Evolutionary conservation across 192 early-diverging fungal genomes (phyloP), one percentile per base, ranked within the genome.

Genomic region (Coemansia sp.): DNA sequence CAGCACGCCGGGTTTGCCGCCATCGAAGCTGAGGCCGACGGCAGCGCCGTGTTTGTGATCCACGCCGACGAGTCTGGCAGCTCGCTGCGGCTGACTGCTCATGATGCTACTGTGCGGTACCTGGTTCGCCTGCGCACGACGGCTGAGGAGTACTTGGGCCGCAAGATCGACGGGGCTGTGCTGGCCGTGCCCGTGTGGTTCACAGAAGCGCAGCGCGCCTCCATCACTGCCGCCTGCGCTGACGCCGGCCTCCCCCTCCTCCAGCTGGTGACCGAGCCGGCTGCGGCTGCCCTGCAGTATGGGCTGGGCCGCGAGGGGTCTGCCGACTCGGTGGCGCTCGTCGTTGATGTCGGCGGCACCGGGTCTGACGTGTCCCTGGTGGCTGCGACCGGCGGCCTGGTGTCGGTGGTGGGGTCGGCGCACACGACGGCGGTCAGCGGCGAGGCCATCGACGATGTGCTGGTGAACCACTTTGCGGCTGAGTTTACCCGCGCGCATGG

Each of bases 401-500:
- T 89, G 84, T 86, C 89, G 23, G 87, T 95, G 57, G 74, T 92
- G 26, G 85, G 85, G 34, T 91, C 90, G 62, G 77, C 86, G 59
- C 93, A 95, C 75, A 90, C 92, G 61, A 73, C 82, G 73, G 69
- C 87, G 43, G 73, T 98, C 50, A 94, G 94, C 53, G 96, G 96
- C 70, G 78, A 84, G n/a, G 83, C 86, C 47, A 90, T 97, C 74
- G 95, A 97, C 70, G 87, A 92, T 53, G 77, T 92, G 61, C 83
- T 98, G 48, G 87, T 92, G 37, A 78, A 84, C 55, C 91, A 92
- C 73, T 91, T 94, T 74, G 85, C 84, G 39, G 86, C 83, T 35
- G 95, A 97, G 69, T 98, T 98, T 84, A 89, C 92, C 74, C 88
- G 89, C 67, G 93, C 94, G 77, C 84, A 83, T 58, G 89, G 92